Evolutionary conservation across 176 grass and related monocot species (phyloP).

Genomic region (Metroxylon sagu): DNA sequence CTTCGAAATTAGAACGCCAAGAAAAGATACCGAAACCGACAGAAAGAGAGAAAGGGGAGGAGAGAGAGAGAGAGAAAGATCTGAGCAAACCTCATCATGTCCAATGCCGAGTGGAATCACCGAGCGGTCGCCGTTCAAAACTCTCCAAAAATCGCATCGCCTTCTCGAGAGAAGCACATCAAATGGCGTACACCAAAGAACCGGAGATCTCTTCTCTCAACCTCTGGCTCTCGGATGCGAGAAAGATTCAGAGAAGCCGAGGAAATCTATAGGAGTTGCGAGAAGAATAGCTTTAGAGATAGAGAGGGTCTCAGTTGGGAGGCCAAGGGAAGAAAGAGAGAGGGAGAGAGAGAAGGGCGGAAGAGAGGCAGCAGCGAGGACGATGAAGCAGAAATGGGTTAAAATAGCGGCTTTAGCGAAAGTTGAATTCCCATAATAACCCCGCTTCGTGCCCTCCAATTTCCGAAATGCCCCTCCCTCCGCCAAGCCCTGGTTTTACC

Average conservation of each 20-base stretch:
- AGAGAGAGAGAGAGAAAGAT: constrained; percentile 2
- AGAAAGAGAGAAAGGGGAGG: not conserved
- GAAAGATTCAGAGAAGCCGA: constrained; percentile 12
- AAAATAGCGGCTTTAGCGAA: constrained; percentile 49
- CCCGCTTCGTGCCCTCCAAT: not conserved
- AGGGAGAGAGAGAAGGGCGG: constrained; percentile 10
- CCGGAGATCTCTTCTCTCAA: too few relatives aligned
- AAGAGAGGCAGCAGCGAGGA: constrained; percentile 33
- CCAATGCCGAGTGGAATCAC: constrained; percentile 38
- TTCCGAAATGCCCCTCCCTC: too few relatives aligned
- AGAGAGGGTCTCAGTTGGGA: not conserved
- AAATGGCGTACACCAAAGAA: constrained; percentile 5
- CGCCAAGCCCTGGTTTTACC: too few relatives aligned
- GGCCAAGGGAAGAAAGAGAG: constrained; percentile 26
- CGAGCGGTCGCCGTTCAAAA: constrained; percentile 33
- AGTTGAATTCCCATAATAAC: constrained; percentile 22
- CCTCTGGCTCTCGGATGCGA: not conserved
- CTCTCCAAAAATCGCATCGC: constrained; percentile 34
- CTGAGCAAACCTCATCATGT: constrained; percentile 46
- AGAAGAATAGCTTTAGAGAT: too few relatives aligned
- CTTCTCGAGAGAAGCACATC: constrained; percentile 40
- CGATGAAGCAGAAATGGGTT: constrained; percentile 18
- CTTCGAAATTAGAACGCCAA: too few relatives aligned
- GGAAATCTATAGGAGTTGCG: not conserved
- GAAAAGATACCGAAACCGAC: not conserved